Evolutionary conservation across 208 protist species (phyloP).

Genomic region (Leptomonas pyrrhocoris): DNA sequence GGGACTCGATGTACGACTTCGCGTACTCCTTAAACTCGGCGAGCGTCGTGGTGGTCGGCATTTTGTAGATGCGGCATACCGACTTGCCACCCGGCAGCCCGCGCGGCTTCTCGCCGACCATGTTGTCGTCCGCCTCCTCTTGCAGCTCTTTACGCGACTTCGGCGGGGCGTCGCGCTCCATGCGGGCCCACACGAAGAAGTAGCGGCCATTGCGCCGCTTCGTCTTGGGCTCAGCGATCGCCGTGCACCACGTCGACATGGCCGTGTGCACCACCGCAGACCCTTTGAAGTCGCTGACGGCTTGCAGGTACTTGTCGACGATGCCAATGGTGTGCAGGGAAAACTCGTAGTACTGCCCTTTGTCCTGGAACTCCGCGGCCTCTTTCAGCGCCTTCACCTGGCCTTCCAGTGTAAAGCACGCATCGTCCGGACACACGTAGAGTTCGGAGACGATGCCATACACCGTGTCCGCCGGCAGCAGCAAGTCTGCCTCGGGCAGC

Average conservation of each 20-base stretch:
- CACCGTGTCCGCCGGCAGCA: slow-evolving; percentile 70
- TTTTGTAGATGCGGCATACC: slow-evolving; percentile 87
- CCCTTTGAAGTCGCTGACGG: slow-evolving; percentile 62
- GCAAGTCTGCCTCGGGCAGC: slow-evolving; percentile 72
- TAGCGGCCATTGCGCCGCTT: slow-evolving; percentile 67
- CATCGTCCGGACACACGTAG: slow-evolving; percentile 77
- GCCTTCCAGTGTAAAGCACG: slow-evolving; percentile 83
- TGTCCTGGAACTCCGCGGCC: slow-evolving; percentile 82
- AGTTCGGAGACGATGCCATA: slow-evolving; percentile 82
- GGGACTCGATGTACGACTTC: slow-evolving; percentile 56
- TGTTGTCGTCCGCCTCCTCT: slow-evolving; percentile 42
- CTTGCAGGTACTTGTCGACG: slow-evolving; percentile 65
- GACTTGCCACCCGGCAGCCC: slow-evolving; percentile 55
- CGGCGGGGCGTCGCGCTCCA: slow-evolving; percentile 57
- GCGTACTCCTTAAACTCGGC: slow-evolving; percentile 70
- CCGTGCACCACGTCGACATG: slow-evolving; percentile 76
- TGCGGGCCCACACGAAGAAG: slow-evolving; percentile 84
- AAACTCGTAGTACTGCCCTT: slow-evolving; percentile 84
- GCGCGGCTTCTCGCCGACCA: slow-evolving; percentile 54
- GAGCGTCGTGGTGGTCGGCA: slow-evolving; percentile 53
- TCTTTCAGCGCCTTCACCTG: slow-evolving; percentile 81
- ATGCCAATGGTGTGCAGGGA: slow-evolving; percentile 67
- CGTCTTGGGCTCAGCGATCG: slow-evolving; percentile 51
- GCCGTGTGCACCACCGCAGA: slow-evolving; percentile 61
- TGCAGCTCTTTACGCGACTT: slow-evolving; percentile 43